These are phyloP conservation scores for Botrytis deweyae DNA, from an alignment of 2,329 filamentous ascomycete genomes.

Conservation along the genomic window DNA sequence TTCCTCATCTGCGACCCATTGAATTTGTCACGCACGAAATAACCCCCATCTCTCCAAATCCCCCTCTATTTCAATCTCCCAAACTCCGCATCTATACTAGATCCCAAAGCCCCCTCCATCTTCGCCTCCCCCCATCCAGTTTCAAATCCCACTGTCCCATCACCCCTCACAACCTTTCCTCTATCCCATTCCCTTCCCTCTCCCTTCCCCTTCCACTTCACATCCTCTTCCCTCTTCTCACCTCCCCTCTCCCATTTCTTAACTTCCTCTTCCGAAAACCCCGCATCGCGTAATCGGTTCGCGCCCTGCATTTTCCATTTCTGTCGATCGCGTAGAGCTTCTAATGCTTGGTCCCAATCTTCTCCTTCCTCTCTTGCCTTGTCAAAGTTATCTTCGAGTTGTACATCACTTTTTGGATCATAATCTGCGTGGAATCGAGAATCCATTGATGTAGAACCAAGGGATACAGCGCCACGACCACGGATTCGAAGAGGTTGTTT, in stretches of 20 bases:
- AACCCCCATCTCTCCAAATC: neutral
- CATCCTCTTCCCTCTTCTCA: constrained; percentile 61
- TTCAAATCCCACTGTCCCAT: constrained; percentile 48
- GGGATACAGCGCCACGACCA: constrained; percentile 66
- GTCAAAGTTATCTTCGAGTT: constrained; percentile 45
- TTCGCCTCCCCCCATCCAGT: constrained; percentile 35
- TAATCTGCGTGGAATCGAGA: constrained; percentile 71
- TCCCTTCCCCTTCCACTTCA: constrained; percentile 63
- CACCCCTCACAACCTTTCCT: constrained; percentile 58
- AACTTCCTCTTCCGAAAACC: constrained; percentile 75
- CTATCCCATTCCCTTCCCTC: constrained; percentile 62
- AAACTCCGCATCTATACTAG: neutral
- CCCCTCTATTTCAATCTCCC: neutral
- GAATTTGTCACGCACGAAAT: neutral
- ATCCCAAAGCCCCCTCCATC: constrained; percentile 14
- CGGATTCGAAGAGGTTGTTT: constrained; percentile 50
- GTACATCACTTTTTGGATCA: constrained; percentile 56
- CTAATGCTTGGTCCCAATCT: constrained; percentile 77
- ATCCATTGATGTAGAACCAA: constrained; percentile 61
- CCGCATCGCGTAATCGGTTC: constrained; percentile 71
- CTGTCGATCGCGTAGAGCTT: constrained; percentile 76
- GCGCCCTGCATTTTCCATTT: constrained; percentile 75
- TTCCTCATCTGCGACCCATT: neutral
- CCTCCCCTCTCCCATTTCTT: constrained; percentile 66
- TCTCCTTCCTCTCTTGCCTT: constrained; percentile 46